A percentile compares a stretch with the other conserved stretches of the same genome.
Evolutionary conservation across 1,284 basidiomycete species (phyloP).

Genomic region (Melampsora occidentalis): DNA sequence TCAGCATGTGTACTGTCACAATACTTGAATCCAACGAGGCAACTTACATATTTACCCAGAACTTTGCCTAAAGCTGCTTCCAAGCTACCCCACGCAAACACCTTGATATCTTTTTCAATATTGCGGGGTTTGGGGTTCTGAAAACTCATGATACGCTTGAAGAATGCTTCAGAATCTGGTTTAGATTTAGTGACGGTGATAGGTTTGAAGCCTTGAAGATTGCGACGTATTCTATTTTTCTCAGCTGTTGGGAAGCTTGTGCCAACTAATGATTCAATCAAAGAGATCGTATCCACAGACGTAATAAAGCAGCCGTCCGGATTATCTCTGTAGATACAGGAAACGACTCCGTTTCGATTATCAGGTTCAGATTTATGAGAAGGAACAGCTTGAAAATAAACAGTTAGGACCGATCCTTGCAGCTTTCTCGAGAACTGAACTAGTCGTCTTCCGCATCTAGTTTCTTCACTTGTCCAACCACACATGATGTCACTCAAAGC

Average conservation of each 20-base stretch:
- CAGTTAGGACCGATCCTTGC: neutral
- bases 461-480: neutral
- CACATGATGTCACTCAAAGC: constrained; percentile 1
- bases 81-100: constrained; percentile 86
- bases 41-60: constrained; percentile 72
- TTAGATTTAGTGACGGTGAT: constrained; percentile 86
- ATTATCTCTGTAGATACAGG: neutral
- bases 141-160: constrained; percentile 92
- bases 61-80: constrained; percentile 83
- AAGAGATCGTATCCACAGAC: constrained; percentile 89
- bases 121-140: constrained; percentile 89
- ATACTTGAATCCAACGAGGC: neutral
- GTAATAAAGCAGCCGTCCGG: constrained; percentile 64
- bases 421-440: constrained; percentile 5
- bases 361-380: constrained; percentile 8
- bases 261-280: constrained; percentile 81
- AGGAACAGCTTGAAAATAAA: constrained; percentile 1
- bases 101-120: constrained; percentile 97
- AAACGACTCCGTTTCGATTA: neutral
- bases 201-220: constrained; percentile 86
- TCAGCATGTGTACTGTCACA: neutral
- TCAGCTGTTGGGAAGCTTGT: constrained; percentile 85
- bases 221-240: constrained; percentile 91
- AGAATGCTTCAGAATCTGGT: constrained; percentile 74
- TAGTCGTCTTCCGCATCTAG: neutral